Base-by-base conservation (phyloP, 495 filamentous ascomycete genomes). In the Penicillium steckii region DNA sequence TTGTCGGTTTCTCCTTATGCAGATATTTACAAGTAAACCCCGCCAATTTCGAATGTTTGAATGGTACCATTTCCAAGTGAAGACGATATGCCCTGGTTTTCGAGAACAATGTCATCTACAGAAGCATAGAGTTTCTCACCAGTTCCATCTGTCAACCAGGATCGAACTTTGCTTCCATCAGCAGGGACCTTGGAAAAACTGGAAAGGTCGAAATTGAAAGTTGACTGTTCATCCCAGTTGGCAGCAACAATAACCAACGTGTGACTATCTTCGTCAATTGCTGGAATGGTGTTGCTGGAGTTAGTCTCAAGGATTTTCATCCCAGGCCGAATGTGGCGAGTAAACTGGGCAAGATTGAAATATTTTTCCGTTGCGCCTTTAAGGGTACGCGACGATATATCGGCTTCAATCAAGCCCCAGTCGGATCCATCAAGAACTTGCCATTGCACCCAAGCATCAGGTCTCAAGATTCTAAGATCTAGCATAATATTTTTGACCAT, bases 381-480 rank as follows among this genome's bases (percentile, higher is more conserved):
- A 12, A 56, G 48, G 2, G 53, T 47, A 10, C 27, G 13, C 8
- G 48, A 13, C 15, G 48, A 22, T 8, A 50, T 56, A 17, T 47
- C 26, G 13, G 47, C 53, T 42, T 41, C 19, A 22, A 56, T 56
- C 5, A 56, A 37, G 18, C 53, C 53, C 53, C 53, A 56, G 15
- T 38, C 48, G 9, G 40, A 43, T 26, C 32, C 30, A 21, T 56
- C 53, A 9, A 56, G 35, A 3, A 37, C 43, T 23, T 56, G 53
- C 53, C 53, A 56, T 22, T 56, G 43, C 3, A 56, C 53, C 53
- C 53, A 56, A 9, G 53, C 53, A 23, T 48, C 50, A 1, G 53
- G 53, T 19, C 47, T 42, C 8, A 56, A 17, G 24, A 27, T 19
- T 22, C 24, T 44, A 8, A 56, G 26, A 40, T 56, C 53, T n/a